phyloP scores from a whole-genome alignment of 129 eudicot species.

The Flaveria linearis region DNA sequence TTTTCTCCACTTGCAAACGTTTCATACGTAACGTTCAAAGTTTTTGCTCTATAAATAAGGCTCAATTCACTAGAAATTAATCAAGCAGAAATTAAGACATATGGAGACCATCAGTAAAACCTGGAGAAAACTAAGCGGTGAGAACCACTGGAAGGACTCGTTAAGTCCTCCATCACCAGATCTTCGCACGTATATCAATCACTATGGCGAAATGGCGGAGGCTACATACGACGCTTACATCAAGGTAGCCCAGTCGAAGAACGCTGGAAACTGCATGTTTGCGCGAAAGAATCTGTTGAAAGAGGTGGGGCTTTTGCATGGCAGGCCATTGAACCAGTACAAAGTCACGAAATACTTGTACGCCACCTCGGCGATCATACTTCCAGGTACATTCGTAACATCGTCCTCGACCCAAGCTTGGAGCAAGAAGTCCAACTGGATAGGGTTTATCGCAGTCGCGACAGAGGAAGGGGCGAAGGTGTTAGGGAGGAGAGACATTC shows the following conservation, averaged over 20 bases:
- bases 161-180: constrained; percentile 20
- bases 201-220: constrained; percentile 56
- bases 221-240: constrained; percentile 58
- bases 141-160: constrained; percentile 15
- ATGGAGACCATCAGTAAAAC: constrained; percentile 15
- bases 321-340: constrained; percentile 42
- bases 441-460: constrained; percentile 51
- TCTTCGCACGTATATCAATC: constrained; percentile 38
- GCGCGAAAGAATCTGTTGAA: constrained; percentile 33
- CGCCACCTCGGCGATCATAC: constrained; percentile 31
- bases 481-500: constrained; percentile 55
- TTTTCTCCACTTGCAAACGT: constrained; percentile 8
- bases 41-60: constrained; percentile 10
- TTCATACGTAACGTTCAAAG: constrained; percentile 4
- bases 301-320: constrained; percentile 32
- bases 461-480: constrained; percentile 43
- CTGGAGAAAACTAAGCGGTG: constrained; percentile 33
- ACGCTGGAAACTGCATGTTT: constrained; percentile 47
- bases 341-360: constrained; percentile 36
- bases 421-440: constrained; percentile 55
- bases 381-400: constrained; percentile 45
- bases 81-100: background rate
- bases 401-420: constrained; percentile 44
- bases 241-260: constrained; percentile 30
- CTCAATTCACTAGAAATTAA: too few species aligned